Evolutionary conservation across 1,284 basidiomycete genomes (phyloP).

Genomic region (Irpex rosettiformis): DNA sequence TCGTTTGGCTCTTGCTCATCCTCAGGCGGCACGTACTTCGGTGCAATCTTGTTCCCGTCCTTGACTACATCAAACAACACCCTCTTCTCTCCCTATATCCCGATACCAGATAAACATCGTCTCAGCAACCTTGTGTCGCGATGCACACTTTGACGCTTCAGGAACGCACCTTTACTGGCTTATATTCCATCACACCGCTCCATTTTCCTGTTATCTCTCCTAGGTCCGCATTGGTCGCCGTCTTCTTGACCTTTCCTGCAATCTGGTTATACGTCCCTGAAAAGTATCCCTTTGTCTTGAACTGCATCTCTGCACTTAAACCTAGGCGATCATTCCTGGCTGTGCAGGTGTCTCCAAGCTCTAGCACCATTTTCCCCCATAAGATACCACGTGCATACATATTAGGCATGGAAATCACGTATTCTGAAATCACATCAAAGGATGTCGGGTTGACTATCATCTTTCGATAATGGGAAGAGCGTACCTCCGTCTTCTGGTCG

Average conservation of each 20-base stretch:
- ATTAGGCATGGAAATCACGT: conserved; percentile 92
- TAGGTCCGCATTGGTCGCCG: conserved; percentile 56
- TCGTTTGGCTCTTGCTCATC: conserved; percentile 90
- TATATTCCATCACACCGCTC: conserved; percentile 91
- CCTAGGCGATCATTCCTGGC: conserved; percentile 81
- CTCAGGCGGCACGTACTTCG: conserved; percentile 84
- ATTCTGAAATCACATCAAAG: conserved; percentile 58
- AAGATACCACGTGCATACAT: conserved; percentile 98
- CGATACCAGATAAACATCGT: no score
- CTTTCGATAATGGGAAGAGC: no score
- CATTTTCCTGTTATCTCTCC: conserved; percentile 92
- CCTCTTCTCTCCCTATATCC: conserved; percentile 68
- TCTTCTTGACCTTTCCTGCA: conserved; percentile 67
- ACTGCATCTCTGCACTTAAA: conserved; percentile 84
- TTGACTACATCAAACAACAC: conserved; percentile 83
- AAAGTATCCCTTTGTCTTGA: conserved; percentile 99
- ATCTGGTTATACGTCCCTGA: conserved; percentile 96
- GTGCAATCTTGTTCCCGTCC: conserved; percentile 68
- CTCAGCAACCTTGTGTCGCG: not conserved
- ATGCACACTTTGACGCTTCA: not conserved
- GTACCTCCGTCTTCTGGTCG: conserved; percentile 82
- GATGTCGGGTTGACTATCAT: no score
- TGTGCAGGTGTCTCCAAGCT: conserved; percentile 90
- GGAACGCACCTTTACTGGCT: conserved; percentile 54
- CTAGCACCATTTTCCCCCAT: conserved; percentile 97